Percentiles rank a stretch among this genome's conserved stretches.
phyloP scores from a whole-genome alignment of 129 eudicot genomes.

The Helianthus tuberosus region DNA sequence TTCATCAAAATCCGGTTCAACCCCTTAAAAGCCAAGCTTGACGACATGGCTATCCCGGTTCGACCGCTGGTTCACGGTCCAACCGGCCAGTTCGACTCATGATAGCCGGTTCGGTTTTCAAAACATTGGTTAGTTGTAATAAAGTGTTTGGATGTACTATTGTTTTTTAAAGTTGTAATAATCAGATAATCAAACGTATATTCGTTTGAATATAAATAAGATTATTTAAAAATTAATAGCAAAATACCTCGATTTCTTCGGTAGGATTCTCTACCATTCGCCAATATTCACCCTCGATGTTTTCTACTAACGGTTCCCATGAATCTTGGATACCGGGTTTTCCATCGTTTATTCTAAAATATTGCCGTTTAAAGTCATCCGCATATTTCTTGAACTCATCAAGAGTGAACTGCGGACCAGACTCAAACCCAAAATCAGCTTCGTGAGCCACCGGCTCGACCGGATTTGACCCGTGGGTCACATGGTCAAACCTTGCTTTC shows the following conservation, averaged over 20 bases:
- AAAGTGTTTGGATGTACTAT: no score
- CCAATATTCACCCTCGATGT: constrained; percentile 98
- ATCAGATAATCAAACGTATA: no score
- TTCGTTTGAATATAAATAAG: neutral
- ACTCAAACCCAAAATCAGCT: constrained; percentile 80
- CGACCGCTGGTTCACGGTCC: no score
- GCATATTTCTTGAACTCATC: constrained; percentile 83
- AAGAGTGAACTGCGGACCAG: constrained; percentile 87
- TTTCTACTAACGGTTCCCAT: constrained; percentile 63
- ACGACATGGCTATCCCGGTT: no score
- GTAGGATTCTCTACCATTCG: constrained; percentile 95
- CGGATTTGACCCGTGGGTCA: constrained; percentile 27
- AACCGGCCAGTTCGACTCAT: no score
- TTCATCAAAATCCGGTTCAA: no score
- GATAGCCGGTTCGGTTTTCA: no score
- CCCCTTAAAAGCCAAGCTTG: no score
- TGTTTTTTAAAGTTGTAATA: no score
- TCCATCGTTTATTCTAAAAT: constrained; percentile 48
- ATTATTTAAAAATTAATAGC: neutral
- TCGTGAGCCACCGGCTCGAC: constrained; percentile 39
- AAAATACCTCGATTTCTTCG: constrained; percentile 88
- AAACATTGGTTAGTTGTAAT: no score
- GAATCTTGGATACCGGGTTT: constrained; percentile 25
- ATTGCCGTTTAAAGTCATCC: constrained; percentile 70
- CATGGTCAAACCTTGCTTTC: constrained; percentile 47